Evolutionary conservation across 768 basidiomycete species (phyloP), one percentile per base, ranked within the genome.

Genomic region (Cystobasidium ongulense): DNA sequence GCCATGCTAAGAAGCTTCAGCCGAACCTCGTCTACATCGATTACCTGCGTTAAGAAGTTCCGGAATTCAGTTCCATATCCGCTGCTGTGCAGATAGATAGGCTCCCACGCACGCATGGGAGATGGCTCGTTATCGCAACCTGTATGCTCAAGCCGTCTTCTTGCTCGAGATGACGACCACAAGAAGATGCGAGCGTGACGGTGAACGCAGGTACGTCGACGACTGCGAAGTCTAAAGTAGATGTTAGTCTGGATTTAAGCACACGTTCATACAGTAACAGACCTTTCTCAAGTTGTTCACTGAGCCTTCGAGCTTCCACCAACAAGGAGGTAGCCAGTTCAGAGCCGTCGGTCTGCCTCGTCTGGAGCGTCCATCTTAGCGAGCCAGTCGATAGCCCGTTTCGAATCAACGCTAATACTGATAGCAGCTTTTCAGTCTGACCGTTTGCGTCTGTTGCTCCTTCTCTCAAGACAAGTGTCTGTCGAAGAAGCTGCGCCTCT

Each of bases 1-100:
- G 90, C 88, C 68, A 86, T 83, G 3, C 89, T 90, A 7, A 83
- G 79, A 21, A 91, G 81, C n/a, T 81, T 82, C 36, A 91, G 82
- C 52, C 82, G 83, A 25, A 93, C 82, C 79, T 87, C 85, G 74
- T 90, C 88, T 21, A 87, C 82, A 0, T 85, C 81, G 23, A 96
- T 73, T 7, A 82, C 80, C 91, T 94, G 73, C 1, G 13, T 59
- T n/a, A 27, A 25, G 65, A 63, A 68, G 57, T 59, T n/a, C 17
- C 13, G n/a, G 21, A 10, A 18, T 41, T 71, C 27, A 41, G 31
- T 33, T 11, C 31, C 7, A 29, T 18, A 1, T 33, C 7, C 10
- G 25, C 33, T 29, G 25, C 8, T 18, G 43, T 13, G 4, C 36
- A 53, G 77, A 72, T 74, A 41, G 21, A 15, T 18, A 23, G 17